These are phyloP conservation scores for Eudorina sp. DNA, from an alignment of 139 green algal species.

Conservation along the genomic window DNA sequence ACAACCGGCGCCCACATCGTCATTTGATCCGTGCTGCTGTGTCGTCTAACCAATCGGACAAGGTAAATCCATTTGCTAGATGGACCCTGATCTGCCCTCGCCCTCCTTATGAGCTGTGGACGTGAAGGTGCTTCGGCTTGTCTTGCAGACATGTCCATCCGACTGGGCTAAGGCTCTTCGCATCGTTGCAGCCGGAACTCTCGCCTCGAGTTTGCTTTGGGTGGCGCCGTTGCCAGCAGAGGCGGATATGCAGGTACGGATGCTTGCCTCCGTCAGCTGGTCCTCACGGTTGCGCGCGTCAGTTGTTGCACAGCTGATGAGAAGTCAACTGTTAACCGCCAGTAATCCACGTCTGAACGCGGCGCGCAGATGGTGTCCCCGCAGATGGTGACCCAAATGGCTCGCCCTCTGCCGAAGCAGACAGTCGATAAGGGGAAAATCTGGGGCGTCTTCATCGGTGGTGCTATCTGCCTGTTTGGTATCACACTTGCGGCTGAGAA, in stretches of 20 bases:
- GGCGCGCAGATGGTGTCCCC: conserved; percentile 70
- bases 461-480: conserved; percentile 76
- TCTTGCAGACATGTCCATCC: background rate
- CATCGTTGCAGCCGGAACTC: background rate
- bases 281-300: background rate
- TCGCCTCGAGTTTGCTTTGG: conserved; percentile 12
- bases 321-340: too few species aligned
- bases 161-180: background rate
- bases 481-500: conserved; percentile 81
- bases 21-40: background rate
- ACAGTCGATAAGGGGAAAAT: conserved; percentile 78
- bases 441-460: conserved; percentile 77
- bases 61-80: background rate
- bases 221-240: background rate
- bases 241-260: conserved; percentile 46
- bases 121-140: background rate
- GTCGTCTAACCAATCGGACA: too few species aligned
- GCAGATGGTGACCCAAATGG: conserved; percentile 60
- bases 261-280: background rate
- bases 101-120: too few species aligned
- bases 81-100: background rate
- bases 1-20: background rate
- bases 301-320: too few species aligned
- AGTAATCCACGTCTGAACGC: too few species aligned
- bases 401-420: conserved; percentile 76